Conservation (phyloP, 2,329 filamentous ascomycete genomes). For the Teratosphaeria nubilosa region DNA sequence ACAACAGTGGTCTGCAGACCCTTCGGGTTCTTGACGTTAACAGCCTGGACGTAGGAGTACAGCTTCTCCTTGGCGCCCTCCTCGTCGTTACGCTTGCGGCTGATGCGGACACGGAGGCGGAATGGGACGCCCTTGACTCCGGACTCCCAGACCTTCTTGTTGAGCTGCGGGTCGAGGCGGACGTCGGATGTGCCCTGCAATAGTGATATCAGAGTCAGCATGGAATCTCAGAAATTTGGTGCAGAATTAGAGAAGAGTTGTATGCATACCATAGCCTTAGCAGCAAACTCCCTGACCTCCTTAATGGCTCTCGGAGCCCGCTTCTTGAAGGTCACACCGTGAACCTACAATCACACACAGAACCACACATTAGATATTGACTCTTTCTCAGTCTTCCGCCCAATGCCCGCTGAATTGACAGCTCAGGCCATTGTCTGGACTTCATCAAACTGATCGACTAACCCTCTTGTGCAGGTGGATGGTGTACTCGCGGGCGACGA, state of each 20-base stretch:
- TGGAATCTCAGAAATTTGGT: neutral
- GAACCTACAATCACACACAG: conserved; percentile 52
- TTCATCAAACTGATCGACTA: conserved; percentile 63
- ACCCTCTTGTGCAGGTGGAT: conserved; percentile 99
- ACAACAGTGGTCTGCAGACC: conserved; percentile 89
- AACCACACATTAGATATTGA: conserved; percentile 25
- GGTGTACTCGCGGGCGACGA: conserved; percentile 99
- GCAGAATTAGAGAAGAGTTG: neutral
- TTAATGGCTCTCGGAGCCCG: conserved; percentile 96
- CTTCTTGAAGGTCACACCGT: conserved; percentile 99
- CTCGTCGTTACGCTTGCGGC: conserved; percentile 99
- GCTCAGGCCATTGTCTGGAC: conserved; percentile 47
- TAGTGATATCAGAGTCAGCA: conserved; percentile 7
- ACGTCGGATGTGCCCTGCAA: conserved; percentile 86
- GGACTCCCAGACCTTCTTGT: conserved; percentile 99
- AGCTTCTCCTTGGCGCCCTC: conserved; percentile 99
- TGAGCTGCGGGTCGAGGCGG: conserved; percentile 94
- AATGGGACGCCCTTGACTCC: conserved; percentile 98
- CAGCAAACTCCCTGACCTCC: conserved; percentile 95
- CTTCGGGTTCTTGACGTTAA: conserved; percentile 99
- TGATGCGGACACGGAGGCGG: conserved; percentile 96
- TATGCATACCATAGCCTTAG: conserved; percentile 82
- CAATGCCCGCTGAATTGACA: conserved; percentile 34
- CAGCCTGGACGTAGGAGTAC: conserved; percentile 98
- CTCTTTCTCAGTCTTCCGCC: conserved; percentile 56